Base-by-base conservation (phyloP, 352 stramenopile genomes). In the Phytophthora colocasiae region DNA sequence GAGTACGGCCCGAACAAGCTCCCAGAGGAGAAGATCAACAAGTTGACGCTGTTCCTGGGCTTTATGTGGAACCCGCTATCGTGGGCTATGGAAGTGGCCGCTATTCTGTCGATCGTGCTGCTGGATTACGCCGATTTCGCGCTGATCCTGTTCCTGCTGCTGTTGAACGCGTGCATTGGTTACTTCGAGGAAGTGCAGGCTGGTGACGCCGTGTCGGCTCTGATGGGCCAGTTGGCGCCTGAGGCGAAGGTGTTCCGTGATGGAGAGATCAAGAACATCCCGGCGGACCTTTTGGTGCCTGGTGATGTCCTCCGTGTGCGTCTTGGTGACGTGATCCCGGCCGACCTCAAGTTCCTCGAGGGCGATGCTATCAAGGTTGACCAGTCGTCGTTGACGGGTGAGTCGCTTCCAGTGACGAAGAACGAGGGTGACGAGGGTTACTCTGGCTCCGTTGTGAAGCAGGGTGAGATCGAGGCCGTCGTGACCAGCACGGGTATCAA, bases 391-490 rank as follows among this genome's bases (percentile, higher is more conserved):
- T 78, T 98, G 14, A 98, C 96, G 44, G 95, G 96, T 53, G 96
- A 98, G 76, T 97, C 93, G 41, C 78, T 98, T 36, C 92, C 95
- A 31, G 95, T 98, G 59, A 93, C 90, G 38, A 94, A 93, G 83
- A 75, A 74, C 63, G 71, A 87, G 44, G 81, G 82, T 36, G 83
- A 95, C 54, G 84, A 91, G 54, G 82, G 81, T 17, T 92, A 96
- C 79, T 96, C 84, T 56, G 80, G 80, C 55, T 95, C 92, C 10
- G 89, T 91, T 22, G 84, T 96, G 38, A 95, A 94, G 70, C 80
- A 91, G 64, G 92, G 91, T 47, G 93, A 98, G 80, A 92, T 96
- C 44, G 89, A 98, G 62, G 92, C 90, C 24, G 91, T 96, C 19
- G 92, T 98, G 44, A 90, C 82, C 4, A 84, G 68, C 69, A 98